Base-by-base conservation (phyloP, 805 yeast species). In the Spencermartinsiella europaea region DNA sequence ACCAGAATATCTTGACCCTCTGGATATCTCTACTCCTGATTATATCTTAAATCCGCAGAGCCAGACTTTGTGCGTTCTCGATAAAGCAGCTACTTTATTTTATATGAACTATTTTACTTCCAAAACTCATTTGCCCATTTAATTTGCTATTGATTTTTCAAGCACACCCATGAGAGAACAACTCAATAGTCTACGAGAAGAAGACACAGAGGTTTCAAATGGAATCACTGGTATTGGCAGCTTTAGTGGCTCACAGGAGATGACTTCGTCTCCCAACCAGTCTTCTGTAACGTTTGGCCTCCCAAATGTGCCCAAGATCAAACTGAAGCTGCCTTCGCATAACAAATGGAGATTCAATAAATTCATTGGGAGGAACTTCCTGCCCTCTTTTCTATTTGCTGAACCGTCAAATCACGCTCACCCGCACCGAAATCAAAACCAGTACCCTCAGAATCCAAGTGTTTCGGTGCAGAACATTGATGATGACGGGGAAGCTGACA, bases 311-410 rank as follows among this genome's bases (percentile, higher is more conserved):
- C 38, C 28, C 28, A 49, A 38, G 36, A 21, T 49, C 20, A 40
- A 42, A 31, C 21, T 47, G 16, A 42, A 42, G 31, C 40, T 47
- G 15, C 50, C 50, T 14, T 37, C 34, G n/a, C 35, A 42, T 31
- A 40, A 48, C 7, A 38, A 38, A 14, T 50, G 42, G 28, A 47
- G 31, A 38, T 40, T 50, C 20, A 49, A 39, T 20, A 31, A 36
- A 16, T 34, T 50, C 21, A 50, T 50, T 21, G 40, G 44, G 27
- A 44, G 36, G 42, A 45, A 48, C 3, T 28, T 47, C 12, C 5
- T 45, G 1, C 51, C 49, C 19, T 43, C 54, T 15, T 48, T 47
- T 40, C 38, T 50, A 15, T 17, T 48, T n/a, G 31, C 31, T 25
- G 31, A 25, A 7, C 31, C 7, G 12, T 7, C 10, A 25, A 25